Evolutionary conservation across 2,329 filamentous ascomycete species (phyloP), one percentile per base, ranked within the genome.

Genomic region (Ceratocystis smalleyi): DNA sequence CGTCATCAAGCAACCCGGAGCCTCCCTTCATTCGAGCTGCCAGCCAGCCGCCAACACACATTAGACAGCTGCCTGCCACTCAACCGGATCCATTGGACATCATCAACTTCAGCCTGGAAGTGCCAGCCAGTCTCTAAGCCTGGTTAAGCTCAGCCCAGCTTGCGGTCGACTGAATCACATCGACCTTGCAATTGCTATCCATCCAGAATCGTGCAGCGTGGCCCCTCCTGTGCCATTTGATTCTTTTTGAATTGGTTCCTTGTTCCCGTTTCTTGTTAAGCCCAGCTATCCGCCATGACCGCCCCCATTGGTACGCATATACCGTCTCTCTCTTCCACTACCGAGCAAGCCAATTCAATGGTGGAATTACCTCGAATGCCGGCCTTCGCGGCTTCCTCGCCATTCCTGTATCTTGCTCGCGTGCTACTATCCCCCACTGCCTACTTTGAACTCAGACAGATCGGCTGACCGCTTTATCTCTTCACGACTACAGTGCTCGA

Each of bases 401-500:
- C 8, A 19, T 30, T 57, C 17, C 27, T 30, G 54, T 12, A 19
- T 57, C n/a, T 27, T 51, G 47, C 47, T 10, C 12, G 15, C 17
- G 30, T 10, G 30, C 49, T 54, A 57, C 15, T 17, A 51, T 15
- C 22, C 47, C 40, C 24, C 35, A 51, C 45, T 43, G 24, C 12
- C 17, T 51, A 62, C n/a, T 62, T 59, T 61, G 55, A 49, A 61
- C 43, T 57, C 69, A 57, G 43, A 35, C 32, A 32, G 19, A 61
- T 30, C 10, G 40, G 19, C 59, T 61, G 45, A 61, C 59, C 19
- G 8, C 69, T 64, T 65, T 64, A 65, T 65, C 43, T 27, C 43
- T 49, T 64, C 62, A 62, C 63, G 65, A 62, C 63, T 65, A 43
- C 69, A 97, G 94, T 99, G 75, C 92, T 99, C 83, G 94, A 99